These are phyloP conservation scores for Russula olivacea DNA, from an alignment of 768 basidiomycete species.

Conservation along the genomic window DNA sequence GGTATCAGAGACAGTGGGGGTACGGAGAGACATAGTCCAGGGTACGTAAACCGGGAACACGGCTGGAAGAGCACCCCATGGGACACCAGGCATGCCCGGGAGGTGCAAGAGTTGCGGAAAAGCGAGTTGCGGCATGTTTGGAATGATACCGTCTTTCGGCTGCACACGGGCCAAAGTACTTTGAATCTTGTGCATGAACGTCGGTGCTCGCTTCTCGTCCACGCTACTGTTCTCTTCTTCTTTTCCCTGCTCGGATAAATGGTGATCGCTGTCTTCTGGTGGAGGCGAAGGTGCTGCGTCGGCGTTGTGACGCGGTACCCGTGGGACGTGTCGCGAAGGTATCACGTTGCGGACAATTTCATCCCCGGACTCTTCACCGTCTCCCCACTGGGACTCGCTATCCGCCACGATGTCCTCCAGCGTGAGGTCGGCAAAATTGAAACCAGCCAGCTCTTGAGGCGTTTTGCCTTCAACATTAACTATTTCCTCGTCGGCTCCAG, in stretches of 20 bases:
- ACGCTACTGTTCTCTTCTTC: conserved; percentile 27
- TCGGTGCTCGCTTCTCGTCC: conserved; percentile 35
- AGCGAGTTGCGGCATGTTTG: conserved; percentile 44
- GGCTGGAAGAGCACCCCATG: conserved; percentile 49
- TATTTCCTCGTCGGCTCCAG: conserved; percentile 74
- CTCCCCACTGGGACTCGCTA: conserved; percentile 63
- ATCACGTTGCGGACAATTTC: conserved; percentile 28
- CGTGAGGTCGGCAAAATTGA: conserved; percentile 41
- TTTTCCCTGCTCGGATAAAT: conserved; percentile 2
- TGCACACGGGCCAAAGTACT: conserved; percentile 60
- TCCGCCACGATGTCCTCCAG: conserved; percentile 30
- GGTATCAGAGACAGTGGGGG: conserved; percentile 34
- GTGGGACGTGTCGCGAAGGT: conserved; percentile 10
- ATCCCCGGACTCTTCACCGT: conserved; percentile 57
- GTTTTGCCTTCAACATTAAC: conserved; percentile 69
- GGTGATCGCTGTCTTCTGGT: conserved; percentile 10
- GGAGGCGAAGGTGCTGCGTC: conserved; percentile 8
- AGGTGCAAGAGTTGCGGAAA: conserved; percentile 35
- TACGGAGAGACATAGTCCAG: conserved; percentile 57
- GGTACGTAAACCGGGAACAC: conserved; percentile 79
- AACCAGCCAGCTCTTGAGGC: conserved; percentile 50
- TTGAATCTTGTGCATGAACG: conserved; percentile 67
- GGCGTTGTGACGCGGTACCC: conserved; percentile 14
- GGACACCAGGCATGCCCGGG: conserved; percentile 46
- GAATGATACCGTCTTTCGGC: conserved; percentile 53